Base-by-base conservation (phyloP, 23 red algal genomes). In the Gracilaria domingensis region DNA sequence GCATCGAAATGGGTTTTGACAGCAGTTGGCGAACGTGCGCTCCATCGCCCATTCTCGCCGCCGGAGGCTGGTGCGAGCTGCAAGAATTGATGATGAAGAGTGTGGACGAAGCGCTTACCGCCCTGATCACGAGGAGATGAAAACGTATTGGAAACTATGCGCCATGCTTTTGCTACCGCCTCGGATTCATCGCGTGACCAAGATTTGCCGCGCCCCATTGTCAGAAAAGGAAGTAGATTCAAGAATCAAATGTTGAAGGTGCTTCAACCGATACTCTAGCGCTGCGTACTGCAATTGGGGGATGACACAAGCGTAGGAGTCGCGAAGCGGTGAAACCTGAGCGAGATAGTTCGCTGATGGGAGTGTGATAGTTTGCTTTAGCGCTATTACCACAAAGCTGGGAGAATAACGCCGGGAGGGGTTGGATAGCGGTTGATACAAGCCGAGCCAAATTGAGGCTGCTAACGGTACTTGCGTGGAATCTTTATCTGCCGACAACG, bases 1-100 rank as follows among this genome's bases (percentile, higher is more conserved):
- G 87, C n/a, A 90, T 90, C 87, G 74, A 90, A 90, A 56, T 90
- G 87, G 11, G 87, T 90, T 48, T 90, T 90, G 32, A 90, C 87
- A 40, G 87, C 87, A 29, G 87, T 90, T 8, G 38, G 87, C 47
- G 87, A 90, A 48, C 87, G 73, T 28, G 87, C 53, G 49, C 9
- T 67, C 87, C 87, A 90, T 23, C 87, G 66, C 20, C 87, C 87
- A 21, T 29, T 56, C 40, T 80, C 74, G 38, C 30, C 45, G 55
- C 30, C 26, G 64, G 54, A 36, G 34, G 53, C 24, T 25, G 85
- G 87, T 40, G 87, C 73, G 8, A 90, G 58, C 44, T 90, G 45
- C 9, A 80, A 6, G 48, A 90, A 90, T 33, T 56, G 87, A 56
- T 71, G 87, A 48, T 90, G 79, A 66, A 90, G 76, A 28, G 50